Conservation (phyloP, 495 filamentous ascomycete genomes). For the Clavariopsis aquatica region DNA sequence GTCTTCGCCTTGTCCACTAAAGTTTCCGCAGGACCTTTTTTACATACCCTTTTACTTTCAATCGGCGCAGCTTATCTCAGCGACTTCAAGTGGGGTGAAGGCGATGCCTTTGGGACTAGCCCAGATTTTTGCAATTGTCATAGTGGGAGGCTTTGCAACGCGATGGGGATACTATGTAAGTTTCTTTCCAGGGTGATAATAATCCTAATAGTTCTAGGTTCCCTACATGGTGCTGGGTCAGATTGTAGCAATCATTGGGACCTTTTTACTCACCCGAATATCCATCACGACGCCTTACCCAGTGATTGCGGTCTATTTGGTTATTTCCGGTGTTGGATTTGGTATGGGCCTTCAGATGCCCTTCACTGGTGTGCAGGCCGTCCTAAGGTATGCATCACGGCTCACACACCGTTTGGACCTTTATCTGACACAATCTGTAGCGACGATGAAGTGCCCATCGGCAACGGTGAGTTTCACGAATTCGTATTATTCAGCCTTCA, state of each 20-base stretch:
- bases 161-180: slow-evolving; percentile 67
- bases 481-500: not conserved
- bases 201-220: slow-evolving; percentile 1
- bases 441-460: slow-evolving; percentile 3
- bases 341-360: slow-evolving; percentile 17
- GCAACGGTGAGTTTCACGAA: slow-evolving; percentile 14
- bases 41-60: slow-evolving; percentile 37
- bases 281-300: not conserved
- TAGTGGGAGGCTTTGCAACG: slow-evolving; percentile 62
- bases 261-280: slow-evolving; percentile 11
- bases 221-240: slow-evolving; percentile 40
- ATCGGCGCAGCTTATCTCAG: slow-evolving; percentile 21
- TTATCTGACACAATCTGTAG: no score
- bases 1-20: slow-evolving; percentile 30
- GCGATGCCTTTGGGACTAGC: slow-evolving; percentile 17
- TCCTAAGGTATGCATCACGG: not conserved
- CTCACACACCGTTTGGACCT: no score
- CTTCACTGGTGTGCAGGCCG: slow-evolving; percentile 16
- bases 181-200: not conserved
- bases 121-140: slow-evolving; percentile 54
- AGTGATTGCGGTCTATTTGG: slow-evolving; percentile 1
- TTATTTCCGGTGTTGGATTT: slow-evolving; percentile 12
- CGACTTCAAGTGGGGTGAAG: slow-evolving; percentile 18
- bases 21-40: slow-evolving; percentile 55
- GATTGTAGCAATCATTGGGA: slow-evolving; percentile 51